Percentiles rank a stretch among this genome's conserved stretches.
phyloP scores from a whole-genome alignment of 805 yeast species.

The Allodekkera sacchari region DNA sequence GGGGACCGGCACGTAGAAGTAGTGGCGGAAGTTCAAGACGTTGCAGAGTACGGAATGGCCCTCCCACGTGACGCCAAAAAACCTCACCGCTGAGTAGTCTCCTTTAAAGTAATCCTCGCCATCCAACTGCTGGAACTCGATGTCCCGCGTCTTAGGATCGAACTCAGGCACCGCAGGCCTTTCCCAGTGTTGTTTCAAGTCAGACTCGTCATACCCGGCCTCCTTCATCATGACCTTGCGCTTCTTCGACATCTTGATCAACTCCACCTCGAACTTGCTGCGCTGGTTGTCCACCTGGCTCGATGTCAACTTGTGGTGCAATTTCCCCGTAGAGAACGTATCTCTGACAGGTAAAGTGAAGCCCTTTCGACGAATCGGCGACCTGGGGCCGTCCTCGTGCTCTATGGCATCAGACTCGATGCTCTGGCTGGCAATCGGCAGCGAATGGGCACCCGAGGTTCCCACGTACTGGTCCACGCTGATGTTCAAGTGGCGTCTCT shows the following conservation, averaged over 20 bases:
- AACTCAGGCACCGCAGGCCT: constrained; percentile 51
- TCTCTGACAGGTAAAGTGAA: constrained; percentile 23
- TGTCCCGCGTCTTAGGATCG: constrained; percentile 39
- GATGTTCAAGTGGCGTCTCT: constrained; percentile 1
- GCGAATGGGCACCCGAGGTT: background rate
- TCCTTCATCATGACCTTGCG: too few relatives aligned
- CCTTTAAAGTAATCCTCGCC: constrained; percentile 68
- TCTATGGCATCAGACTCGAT: constrained; percentile 1
- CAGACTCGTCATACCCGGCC: constrained; percentile 12
- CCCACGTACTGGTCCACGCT: constrained; percentile 1
- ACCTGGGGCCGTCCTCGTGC: constrained; percentile 6
- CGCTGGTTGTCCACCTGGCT: constrained; percentile 27
- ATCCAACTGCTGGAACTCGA: constrained; percentile 85
- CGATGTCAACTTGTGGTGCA: constrained; percentile 22
- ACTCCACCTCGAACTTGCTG: constrained; percentile 46
- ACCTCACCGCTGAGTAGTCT: constrained; percentile 36
- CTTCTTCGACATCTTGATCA: constrained; percentile 34
- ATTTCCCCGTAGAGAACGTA: constrained; percentile 14
- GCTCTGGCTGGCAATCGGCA: constrained; percentile 2
- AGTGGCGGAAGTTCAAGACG: constrained; percentile 82
- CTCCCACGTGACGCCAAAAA: constrained; percentile 85
- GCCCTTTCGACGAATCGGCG: constrained; percentile 11
- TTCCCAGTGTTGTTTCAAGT: constrained; percentile 28
- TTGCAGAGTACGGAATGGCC: constrained; percentile 89
- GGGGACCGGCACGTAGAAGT: constrained; percentile 89